Conservation (phyloP, 2,329 filamentous ascomycete genomes). For the Pseudocercospora fijiensis region DNA sequence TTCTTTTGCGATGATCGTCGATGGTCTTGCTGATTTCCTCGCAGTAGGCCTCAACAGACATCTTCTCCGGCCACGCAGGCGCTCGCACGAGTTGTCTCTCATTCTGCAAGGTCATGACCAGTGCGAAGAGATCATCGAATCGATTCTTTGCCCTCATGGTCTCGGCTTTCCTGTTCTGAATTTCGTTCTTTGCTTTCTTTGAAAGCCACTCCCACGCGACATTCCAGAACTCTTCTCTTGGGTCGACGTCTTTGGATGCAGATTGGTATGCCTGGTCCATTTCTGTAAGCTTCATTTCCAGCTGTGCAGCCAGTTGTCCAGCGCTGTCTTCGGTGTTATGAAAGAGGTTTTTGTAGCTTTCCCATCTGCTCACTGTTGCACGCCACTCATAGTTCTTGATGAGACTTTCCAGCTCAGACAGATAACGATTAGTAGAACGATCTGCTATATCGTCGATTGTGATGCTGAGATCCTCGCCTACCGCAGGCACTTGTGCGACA, state of each 20-base stretch:
- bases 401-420: neutral
- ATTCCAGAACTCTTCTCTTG: neutral
- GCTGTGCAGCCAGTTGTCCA: neutral
- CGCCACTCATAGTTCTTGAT: neutral
- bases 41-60: neutral
- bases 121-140: neutral
- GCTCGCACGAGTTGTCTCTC: neutral
- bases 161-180: neutral
- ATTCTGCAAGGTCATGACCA: neutral
- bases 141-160: neutral
- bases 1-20: neutral
- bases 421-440: neutral
- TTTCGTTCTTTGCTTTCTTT: neutral
- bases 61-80: neutral
- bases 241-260: neutral
- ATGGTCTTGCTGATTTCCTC: neutral
- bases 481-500: neutral
- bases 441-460: neutral
- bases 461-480: neutral
- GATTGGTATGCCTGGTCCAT: neutral
- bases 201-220: neutral
- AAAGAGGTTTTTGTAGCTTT: neutral
- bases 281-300: neutral
- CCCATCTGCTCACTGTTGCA: neutral
- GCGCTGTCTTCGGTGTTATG: neutral